Evolutionary conservation across 2,329 filamentous ascomycete species (phyloP).

Genomic region (Xylariomycetidae sp.): DNA sequence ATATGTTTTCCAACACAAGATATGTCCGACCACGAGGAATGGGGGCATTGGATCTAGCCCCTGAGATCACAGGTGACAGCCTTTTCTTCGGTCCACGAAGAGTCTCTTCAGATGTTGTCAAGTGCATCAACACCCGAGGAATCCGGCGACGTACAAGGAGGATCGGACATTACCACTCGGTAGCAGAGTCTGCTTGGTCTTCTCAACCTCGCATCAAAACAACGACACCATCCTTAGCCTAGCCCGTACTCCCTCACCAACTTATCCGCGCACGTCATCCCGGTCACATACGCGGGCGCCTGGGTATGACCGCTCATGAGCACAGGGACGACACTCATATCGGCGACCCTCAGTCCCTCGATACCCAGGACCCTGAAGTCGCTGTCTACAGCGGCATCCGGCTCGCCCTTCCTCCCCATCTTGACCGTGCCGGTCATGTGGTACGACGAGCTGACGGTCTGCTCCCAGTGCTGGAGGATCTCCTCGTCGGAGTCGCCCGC

Average conservation of each 20-base stretch:
- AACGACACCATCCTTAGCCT: not conserved
- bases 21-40: too few species aligned
- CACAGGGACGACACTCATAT: slow-evolving; percentile 46
- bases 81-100: too few species aligned
- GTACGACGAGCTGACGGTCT: slow-evolving; percentile 41
- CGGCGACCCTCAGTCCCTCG: slow-evolving; percentile 41
- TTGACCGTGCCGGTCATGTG: slow-evolving; percentile 51
- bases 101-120: too few species aligned
- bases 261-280: slow-evolving; percentile 44
- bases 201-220: not conserved
- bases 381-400: slow-evolving; percentile 41
- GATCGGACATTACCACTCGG: too few species aligned
- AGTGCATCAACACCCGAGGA: too few species aligned
- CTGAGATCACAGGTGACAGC: too few species aligned
- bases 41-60: too few species aligned
- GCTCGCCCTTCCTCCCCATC: slow-evolving; percentile 44
- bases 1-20: too few species aligned
- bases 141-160: too few species aligned
- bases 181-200: too few species aligned
- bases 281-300: slow-evolving; percentile 47
- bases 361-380: slow-evolving; percentile 43
- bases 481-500: slow-evolving; percentile 46
- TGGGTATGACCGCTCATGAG: slow-evolving; percentile 47
- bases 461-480: slow-evolving; percentile 38
- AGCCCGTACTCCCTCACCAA: slow-evolving; percentile 38